Conservation (phyloP, 2,329 filamentous ascomycete genomes). For the Phoma sp. region DNA sequence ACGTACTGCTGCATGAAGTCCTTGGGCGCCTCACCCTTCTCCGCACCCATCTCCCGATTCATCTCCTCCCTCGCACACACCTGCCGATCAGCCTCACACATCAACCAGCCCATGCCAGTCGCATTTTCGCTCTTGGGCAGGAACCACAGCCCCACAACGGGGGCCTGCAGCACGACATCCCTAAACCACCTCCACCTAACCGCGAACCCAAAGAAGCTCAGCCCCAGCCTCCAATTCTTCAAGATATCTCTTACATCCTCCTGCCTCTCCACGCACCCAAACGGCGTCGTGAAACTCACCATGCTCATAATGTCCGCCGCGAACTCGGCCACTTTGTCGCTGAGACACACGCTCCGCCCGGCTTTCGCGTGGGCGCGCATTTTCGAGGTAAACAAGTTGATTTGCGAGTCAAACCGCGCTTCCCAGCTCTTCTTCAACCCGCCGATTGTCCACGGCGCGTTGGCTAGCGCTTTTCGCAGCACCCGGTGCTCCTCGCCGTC, state of each 20-base stretch:
- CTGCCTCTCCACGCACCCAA: conserved; percentile 49
- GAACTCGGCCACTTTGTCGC: conserved; percentile 50
- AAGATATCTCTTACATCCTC: conserved; percentile 49
- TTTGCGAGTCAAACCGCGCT: conserved; percentile 43
- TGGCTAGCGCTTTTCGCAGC: conserved; percentile 47
- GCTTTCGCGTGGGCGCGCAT: conserved; percentile 37
- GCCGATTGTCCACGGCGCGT: conserved; percentile 48
- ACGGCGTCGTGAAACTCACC: conserved; percentile 47
- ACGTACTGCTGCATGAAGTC: conserved; percentile 40
- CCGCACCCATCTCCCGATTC: conserved; percentile 24
- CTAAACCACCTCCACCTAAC: conserved; percentile 46
- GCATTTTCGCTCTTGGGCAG: conserved; percentile 38
- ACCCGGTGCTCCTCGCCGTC: conserved; percentile 43
- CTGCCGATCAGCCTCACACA: conserved; percentile 45
- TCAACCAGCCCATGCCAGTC: conserved; percentile 47
- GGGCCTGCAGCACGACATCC: conserved; percentile 37
- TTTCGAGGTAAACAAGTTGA: conserved; percentile 43
- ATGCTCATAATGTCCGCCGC: conserved; percentile 52
- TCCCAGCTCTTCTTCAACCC: conserved; percentile 51
- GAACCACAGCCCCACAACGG: conserved; percentile 33
- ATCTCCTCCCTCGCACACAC: conserved; percentile 37
- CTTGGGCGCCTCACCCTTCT: conserved; percentile 24
- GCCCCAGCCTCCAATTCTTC: conserved; percentile 46
- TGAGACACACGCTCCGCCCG: conserved; percentile 36
- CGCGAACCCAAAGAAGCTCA: conserved; percentile 48